phyloP scores from a whole-genome alignment of 768 basidiomycete genomes.

The Scleroderma bovista region DNA sequence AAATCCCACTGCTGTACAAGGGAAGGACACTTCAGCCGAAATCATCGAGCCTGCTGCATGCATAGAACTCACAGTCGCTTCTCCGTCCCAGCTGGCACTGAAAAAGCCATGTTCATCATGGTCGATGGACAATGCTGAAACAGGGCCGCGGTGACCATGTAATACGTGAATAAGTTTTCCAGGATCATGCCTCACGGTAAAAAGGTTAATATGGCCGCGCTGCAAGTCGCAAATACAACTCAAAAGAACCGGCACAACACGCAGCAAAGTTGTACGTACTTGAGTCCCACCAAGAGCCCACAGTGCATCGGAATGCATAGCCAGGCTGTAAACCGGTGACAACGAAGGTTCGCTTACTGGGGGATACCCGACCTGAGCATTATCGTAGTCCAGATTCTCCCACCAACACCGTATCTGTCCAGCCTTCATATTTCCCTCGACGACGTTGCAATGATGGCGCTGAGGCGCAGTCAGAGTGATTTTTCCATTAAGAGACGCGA shows the following conservation, averaged over 20 bases:
- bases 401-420: conserved; percentile 88
- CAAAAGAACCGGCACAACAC: conserved; percentile 13
- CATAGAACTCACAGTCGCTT: conserved; percentile 62
- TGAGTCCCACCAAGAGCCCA: conserved; percentile 89
- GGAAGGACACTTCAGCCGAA: conserved; percentile 4
- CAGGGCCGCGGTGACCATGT: conserved; percentile 69
- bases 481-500: conserved; percentile 82
- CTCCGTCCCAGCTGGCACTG: conserved; percentile 94
- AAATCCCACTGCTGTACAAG: conserved; percentile 90
- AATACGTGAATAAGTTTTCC: conserved; percentile 64
- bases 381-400: conserved; percentile 53
- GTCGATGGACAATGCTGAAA: conserved; percentile 79
- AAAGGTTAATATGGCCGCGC: conserved; percentile 90
- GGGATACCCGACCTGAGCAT: conserved; percentile 19
- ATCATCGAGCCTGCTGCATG: not conserved
- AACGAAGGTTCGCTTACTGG: conserved; percentile 46
- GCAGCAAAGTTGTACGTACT: conserved; percentile 41
- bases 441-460: conserved; percentile 81
- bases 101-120: conserved; percentile 82
- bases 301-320: conserved; percentile 87
- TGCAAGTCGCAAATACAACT: conserved; percentile 27
- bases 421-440: conserved; percentile 88
- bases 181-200: conserved; percentile 89
- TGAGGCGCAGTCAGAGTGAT: conserved; percentile 84
- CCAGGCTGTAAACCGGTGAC: conserved; percentile 84